Evolutionary conservation across 495 filamentous ascomycete species (phyloP).

Genomic region (Aspergillus wentii): DNA sequence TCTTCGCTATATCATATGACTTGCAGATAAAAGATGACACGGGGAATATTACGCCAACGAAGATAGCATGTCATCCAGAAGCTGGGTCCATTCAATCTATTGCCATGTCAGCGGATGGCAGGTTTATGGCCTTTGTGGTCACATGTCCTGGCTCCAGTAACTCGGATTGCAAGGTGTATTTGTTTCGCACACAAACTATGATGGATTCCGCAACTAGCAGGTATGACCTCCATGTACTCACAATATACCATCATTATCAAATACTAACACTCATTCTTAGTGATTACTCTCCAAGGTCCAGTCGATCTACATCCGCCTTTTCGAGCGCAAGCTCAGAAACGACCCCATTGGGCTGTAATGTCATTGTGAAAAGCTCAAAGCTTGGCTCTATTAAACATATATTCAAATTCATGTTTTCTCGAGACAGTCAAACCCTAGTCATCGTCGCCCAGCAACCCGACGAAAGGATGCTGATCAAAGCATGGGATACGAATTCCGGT

Average conservation of each 20-base stretch:
- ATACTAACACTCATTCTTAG: too few species aligned
- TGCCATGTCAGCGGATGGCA: constrained; percentile 9
- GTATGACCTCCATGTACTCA: too few species aligned
- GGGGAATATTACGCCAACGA: constrained; percentile 3
- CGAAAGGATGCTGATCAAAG: too few species aligned
- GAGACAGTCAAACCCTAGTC: constrained; percentile 1
- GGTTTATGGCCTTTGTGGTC: constrained; percentile 7
- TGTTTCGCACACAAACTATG: constrained; percentile 9
- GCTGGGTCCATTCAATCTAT: constrained; percentile 10
- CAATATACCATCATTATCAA: too few species aligned
- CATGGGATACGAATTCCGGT: constrained; percentile 7
- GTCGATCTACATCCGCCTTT: too few species aligned
- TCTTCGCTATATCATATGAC: too few species aligned
- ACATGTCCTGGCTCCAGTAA: not conserved
- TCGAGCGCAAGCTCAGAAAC: too few species aligned
- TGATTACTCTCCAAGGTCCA: too few species aligned
- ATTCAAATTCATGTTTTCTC: constrained; percentile 7
- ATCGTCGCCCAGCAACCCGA: constrained; percentile 1
- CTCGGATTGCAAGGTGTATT: constrained; percentile 5
- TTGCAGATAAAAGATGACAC: too few species aligned
- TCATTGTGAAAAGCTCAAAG: too few species aligned
- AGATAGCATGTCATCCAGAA: constrained; percentile 4
- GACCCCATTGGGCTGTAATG: too few species aligned
- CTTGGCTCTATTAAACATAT: too few species aligned
- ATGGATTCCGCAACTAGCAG: constrained; percentile 5